These are phyloP conservation scores for Vaccinium vitisidaea DNA, from an alignment of 148 eudicot species.

Conservation along the genomic window DNA sequence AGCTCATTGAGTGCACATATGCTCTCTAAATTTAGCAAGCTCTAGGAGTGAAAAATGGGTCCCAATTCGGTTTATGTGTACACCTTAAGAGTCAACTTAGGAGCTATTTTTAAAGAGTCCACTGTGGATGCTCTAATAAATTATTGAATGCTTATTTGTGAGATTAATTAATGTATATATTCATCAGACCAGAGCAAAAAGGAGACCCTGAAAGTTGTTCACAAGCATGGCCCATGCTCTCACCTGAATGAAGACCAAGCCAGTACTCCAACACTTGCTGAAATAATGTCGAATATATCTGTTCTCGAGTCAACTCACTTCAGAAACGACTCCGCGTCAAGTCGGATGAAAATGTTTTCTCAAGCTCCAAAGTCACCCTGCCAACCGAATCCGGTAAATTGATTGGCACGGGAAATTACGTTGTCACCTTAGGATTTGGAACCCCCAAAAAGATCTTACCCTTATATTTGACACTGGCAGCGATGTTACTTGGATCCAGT, in stretches of 20 bases:
- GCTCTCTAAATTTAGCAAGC: no score
- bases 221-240: slow-evolving; percentile 69
- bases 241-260: slow-evolving; percentile 15
- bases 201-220: slow-evolving; percentile 45
- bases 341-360: neutral
- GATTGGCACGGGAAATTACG: slow-evolving; percentile 57
- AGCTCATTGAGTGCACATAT: no score
- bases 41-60: no score
- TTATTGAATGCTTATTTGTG: neutral
- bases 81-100: no score
- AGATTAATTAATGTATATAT: neutral
- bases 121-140: neutral
- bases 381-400: slow-evolving; percentile 51
- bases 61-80: no score
- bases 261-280: neutral
- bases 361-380: slow-evolving; percentile 24
- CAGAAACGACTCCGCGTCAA: slow-evolving; percentile 27
- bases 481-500: slow-evolving; percentile 48
- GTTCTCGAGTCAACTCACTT: slow-evolving; percentile 67
- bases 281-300: no score
- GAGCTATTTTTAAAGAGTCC: no score
- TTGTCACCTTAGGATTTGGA: slow-evolving; percentile 60
- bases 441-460: slow-evolving; percentile 46
- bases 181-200: neutral
- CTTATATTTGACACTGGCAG: slow-evolving; percentile 76